Evolutionary conservation across 805 yeast genomes (phyloP).

Genomic region (Saccharomycopsis capsularis): DNA sequence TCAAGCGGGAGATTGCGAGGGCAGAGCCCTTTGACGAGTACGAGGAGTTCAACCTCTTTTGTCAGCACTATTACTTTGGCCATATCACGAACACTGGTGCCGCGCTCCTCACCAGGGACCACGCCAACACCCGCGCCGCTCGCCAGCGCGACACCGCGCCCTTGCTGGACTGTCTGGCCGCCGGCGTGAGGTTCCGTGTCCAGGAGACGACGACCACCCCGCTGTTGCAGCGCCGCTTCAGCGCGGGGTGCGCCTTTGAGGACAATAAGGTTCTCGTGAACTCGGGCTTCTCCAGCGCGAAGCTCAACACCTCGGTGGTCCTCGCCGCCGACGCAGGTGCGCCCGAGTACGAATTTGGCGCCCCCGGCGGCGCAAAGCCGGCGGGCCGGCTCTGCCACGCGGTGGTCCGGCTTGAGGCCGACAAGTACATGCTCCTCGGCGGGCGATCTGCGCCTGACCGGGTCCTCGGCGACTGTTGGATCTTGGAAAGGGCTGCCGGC

Average conservation of each 20-base stretch:
- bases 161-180: too few relatives aligned
- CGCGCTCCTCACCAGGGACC: background rate
- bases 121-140: background rate
- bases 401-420: conserved; percentile 30
- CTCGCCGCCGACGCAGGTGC: conserved; percentile 1
- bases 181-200: conserved; percentile 1
- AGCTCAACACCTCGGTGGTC: conserved; percentile 25
- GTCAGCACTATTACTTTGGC: conserved; percentile 65
- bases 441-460: conserved; percentile 61
- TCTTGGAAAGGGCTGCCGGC: conserved; percentile 21
- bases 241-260: conserved; percentile 30
- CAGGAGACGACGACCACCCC: background rate
- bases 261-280: conserved; percentile 26
- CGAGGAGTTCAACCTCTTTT: conserved; percentile 71
- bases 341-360: background rate
- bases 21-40: conserved; percentile 76
- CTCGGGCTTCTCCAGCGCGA: conserved; percentile 37
- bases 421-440: conserved; percentile 42
- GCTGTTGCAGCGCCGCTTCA: conserved; percentile 35
- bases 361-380: conserved; percentile 8
- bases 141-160: too few relatives aligned
- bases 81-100: conserved; percentile 46
- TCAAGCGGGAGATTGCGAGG: conserved; percentile 35
- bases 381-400: conserved; percentile 55
- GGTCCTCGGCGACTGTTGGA: conserved; percentile 40